Percentiles rank a stretch among this genome's conserved stretches.
phyloP scores from a whole-genome alignment of 768 basidiomycete species.

The Mycena chlorophos region DNA sequence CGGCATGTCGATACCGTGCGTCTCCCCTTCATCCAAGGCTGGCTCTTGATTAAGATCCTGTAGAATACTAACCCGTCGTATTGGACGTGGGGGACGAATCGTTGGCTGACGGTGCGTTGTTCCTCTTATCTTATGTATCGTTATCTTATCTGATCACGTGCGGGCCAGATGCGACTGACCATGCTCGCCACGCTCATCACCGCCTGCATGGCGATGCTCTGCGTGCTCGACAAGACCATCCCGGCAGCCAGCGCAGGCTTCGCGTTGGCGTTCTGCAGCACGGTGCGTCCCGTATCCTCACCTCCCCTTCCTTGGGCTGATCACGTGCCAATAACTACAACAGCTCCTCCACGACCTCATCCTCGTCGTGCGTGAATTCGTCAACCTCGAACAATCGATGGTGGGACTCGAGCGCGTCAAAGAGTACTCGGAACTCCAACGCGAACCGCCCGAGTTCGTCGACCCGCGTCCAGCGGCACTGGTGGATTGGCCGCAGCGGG shows the following conservation, averaged over 20 bases:
- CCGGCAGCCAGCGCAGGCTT: slow-evolving; percentile 84
- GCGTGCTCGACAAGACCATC: slow-evolving; percentile 67
- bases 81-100: slow-evolving; percentile 93
- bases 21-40: slow-evolving; percentile 9
- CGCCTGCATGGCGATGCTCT: slow-evolving; percentile 64
- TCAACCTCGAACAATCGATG: slow-evolving; percentile 90
- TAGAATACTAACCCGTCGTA: slow-evolving; percentile 69
- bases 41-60: not conserved
- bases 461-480: slow-evolving; percentile 79
- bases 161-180: slow-evolving; percentile 65
- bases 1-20: slow-evolving; percentile 70
- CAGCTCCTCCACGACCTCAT: slow-evolving; percentile 68
- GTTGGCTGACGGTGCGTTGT: slow-evolving; percentile 88
- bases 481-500: slow-evolving; percentile 76
- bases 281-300: slow-evolving; percentile 20
- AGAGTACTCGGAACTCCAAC: slow-evolving; percentile 79
- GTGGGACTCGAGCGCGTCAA: slow-evolving; percentile 87
- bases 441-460: slow-evolving; percentile 79
- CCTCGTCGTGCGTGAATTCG: slow-evolving; percentile 74
- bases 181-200: slow-evolving; percentile 71
- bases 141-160: not conserved
- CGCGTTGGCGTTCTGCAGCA: slow-evolving; percentile 79
- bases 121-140: slow-evolving; percentile 38
- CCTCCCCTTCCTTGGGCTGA: not conserved
- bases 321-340: not conserved